A percentile compares a stretch with the other conserved stretches of the same genome.
These are phyloP conservation scores for Lipomyces chichibuensis DNA, from an alignment of 805 yeast species.

Conservation along the genomic window DNA sequence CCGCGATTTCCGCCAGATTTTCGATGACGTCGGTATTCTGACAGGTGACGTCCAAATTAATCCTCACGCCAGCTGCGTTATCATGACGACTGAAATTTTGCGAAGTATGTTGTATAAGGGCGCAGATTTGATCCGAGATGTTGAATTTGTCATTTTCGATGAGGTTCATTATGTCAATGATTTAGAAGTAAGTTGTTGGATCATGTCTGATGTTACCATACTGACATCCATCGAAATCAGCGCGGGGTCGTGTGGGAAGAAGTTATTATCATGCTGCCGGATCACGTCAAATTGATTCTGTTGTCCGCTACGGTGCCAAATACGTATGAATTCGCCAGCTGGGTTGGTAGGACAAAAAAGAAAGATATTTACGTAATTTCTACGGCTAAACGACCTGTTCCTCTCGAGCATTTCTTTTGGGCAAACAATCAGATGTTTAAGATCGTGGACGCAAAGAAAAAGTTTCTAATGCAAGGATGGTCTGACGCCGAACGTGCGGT, in stretches of 20 bases:
- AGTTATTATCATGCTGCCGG: slow-evolving; percentile 96
- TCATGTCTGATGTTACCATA: background rate
- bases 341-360: slow-evolving; percentile 98
- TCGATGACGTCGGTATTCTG: slow-evolving; percentile 87
- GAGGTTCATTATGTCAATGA: slow-evolving; percentile 98
- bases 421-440: slow-evolving; percentile 74
- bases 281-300: slow-evolving; percentile 87
- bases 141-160: slow-evolving; percentile 95
- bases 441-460: slow-evolving; percentile 72
- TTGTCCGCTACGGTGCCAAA: slow-evolving; percentile 98
- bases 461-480: slow-evolving; percentile 61
- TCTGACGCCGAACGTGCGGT: slow-evolving; percentile 41
- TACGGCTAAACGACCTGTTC: slow-evolving; percentile 96
- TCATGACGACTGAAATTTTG: slow-evolving; percentile 96
- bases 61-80: slow-evolving; percentile 92
- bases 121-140: slow-evolving; percentile 94
- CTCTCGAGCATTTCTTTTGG: slow-evolving; percentile 84
- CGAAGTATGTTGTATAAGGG: slow-evolving; percentile 96
- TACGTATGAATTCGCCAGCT: slow-evolving; percentile 94
- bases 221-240: slow-evolving; percentile 8
- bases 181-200: slow-evolving; percentile 53
- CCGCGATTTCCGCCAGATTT: slow-evolving; percentile 79
- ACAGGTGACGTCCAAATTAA: slow-evolving; percentile 98
- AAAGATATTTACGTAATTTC: slow-evolving; percentile 95
- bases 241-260: slow-evolving; percentile 99